Evolutionary conservation across 2,329 filamentous ascomycete genomes (phyloP), one percentile per base, ranked within the genome.

Genomic region (Arthrobotrys musiformis): DNA sequence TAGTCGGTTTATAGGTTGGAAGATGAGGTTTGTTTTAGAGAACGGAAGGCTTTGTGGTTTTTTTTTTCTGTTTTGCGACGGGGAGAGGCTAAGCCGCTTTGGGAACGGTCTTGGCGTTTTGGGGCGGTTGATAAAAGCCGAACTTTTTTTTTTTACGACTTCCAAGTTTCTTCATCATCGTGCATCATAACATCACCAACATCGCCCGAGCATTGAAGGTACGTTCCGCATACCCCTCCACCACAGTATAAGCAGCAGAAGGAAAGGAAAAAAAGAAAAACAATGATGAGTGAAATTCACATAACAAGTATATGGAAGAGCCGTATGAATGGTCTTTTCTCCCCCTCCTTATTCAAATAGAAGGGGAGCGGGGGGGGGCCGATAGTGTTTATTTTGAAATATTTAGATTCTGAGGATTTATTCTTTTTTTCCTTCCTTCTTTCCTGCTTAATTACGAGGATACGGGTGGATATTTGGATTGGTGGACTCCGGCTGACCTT

Each of bases 251-350:
- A 30, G 9, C n/a, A 22, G 13, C 11, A 48, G 8, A 48, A 35
- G 11, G 5, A 35, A 35, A 35, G 11, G 19, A 26, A 9, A 22
- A 19, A 19, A 22, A 15, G 33, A 40, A 24, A 58, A 58, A 70
- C 66, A 48, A 70, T 77, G 73, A 77, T 77, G 73, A 77, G 73
- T 66, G 73, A 77, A 77, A 77, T 77, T 77, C 73, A 77, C 61
- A 77, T 42, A 42, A 44, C 66, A 66, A 70, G 66, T 61, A 77
- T 77, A 66, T 54, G 73, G 73, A 77, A 77, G 73, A 77, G 73
- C 73, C 73, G 73, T 77, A 77, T 77, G 73, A 77, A 77, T 77
- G 73, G 73, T 62, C 35, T 33, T 67, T 64, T 54, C 11, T 24
- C 72, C 46, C 19, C 19, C 15, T 42, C 44, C 40, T 33, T 50